Conservation (phyloP, 140 eudicot species). For the Erigeron philadelphicus region DNA sequence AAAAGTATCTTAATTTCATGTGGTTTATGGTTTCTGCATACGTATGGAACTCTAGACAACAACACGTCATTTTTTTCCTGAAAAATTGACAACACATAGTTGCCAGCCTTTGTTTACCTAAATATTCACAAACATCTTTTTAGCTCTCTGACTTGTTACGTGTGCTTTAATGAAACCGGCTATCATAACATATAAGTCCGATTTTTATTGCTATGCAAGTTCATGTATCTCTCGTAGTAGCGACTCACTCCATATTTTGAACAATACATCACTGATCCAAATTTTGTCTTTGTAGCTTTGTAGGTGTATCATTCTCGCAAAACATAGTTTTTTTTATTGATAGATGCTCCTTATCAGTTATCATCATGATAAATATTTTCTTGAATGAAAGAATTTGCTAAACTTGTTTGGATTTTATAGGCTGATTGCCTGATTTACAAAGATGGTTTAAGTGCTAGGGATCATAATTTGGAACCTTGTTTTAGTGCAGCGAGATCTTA, state of each 20-base stretch:
- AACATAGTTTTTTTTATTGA: neutral
- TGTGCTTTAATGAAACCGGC: neutral
- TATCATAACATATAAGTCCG: neutral
- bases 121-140: too few relatives aligned
- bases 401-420: neutral
- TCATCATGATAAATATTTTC: neutral
- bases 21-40: too few relatives aligned
- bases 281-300: neutral
- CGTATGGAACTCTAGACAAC: too few relatives aligned
- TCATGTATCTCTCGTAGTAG: neutral
- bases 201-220: neutral
- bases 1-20: too few relatives aligned
- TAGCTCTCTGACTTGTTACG: too few relatives aligned
- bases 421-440: neutral
- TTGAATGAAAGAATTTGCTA: neutral
- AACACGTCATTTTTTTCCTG: too few relatives aligned
- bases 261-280: neutral
- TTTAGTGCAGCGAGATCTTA: neutral
- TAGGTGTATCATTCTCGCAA: neutral
- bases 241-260: neutral
- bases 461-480: neutral
- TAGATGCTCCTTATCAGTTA: neutral
- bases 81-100: too few relatives aligned
- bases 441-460: neutral
- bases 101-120: too few relatives aligned